Base-by-base conservation (phyloP, 768 basidiomycete genomes). In the Leccinum obscurum region DNA sequence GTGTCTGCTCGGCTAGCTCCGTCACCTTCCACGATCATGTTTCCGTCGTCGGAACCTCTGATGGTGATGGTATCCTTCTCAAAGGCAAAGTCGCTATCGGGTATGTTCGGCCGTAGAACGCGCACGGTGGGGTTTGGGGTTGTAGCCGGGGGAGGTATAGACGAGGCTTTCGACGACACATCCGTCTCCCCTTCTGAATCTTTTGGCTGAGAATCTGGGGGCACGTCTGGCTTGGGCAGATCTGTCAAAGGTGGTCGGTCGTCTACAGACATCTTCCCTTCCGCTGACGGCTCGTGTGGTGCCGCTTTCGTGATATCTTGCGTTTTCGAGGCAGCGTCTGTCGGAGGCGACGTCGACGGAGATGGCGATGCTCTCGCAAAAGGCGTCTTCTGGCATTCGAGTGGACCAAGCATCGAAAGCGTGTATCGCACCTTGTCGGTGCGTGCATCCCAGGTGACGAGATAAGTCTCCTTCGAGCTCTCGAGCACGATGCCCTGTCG, bases 401-500 rank as follows among this genome's bases (percentile, higher is more conserved):
- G 30, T 30, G 62, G 57, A 14, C 55, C 59, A 4, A 69, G 52
- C 22, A 66, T 54, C 14, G 66, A 64, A 9, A 72, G 62, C 2
- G 66, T 62, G 50, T 69, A 73, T 54, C 54, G 57, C 14, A 41
- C 34, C 28, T 62, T 56, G 35, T 60, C 64, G 9, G 61, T 55
- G 44, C 49, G 56, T 52, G 49, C 48, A 13, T 17, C 52, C 44
- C 54, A 58, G 15, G 68, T 62, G 35, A 73, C 24, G 51, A 73
- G 64, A 24, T 61, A 73, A 0, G 70, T 65, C 26, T 66, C 70
- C 41, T 54, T 57, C 1, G 63, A 44, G 51, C 70, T 64, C 41
- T 73, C 72, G 15, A 73, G 64, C 22, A 75, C 62, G 26, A 73
- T 22, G 5, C 70, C 70, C 35, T 50, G 55, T 32, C 34, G 50